Base-by-base conservation (phyloP, 768 basidiomycete genomes). In the Strobilomyces confusus region DNA sequence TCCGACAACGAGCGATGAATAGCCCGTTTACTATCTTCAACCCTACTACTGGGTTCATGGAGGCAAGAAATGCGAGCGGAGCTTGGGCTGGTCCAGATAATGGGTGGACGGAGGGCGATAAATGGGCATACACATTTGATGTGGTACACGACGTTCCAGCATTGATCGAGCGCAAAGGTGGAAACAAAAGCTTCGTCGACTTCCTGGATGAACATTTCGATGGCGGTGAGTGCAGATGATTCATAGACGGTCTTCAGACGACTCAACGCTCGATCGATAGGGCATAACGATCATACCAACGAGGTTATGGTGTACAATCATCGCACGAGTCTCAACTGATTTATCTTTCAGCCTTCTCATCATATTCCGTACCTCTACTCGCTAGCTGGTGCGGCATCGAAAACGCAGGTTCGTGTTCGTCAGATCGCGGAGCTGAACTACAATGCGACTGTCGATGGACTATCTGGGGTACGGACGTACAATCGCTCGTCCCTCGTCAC, bases 311-410 rank as follows among this genome's bases (percentile, higher is more conserved):
- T 40, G 26, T 9, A 30, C 15, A 23, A 19, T 23, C 6, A 43
- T 5, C 17, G 1, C 45, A n/a, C 6, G 14, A 8, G 5, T 17
- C 15, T 29, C 47, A 5, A 29, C 52, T 67, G 36, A 67, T 13
- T 7, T n/a, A 23, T 15, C 26, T 29, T 22, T 37, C 52, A 89
- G 86, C 89, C 91, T 0, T 89, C 87, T 0, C 91, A 92, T 56
- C 89, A 92, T 64, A 90, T 92, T 40, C 89, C 90, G 0, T 92
- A 92, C 64, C 74, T 92, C 34, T 92, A 92, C 60, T 73, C 86
- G 0, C 70, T 90, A 1, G 86, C 86, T 0, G 85, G 82, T 2
- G 83, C 86, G 0, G 81, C 89, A 1, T 82, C 78, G 32, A 86
- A 82, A 62, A 78, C 86, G 0, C 89, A 91, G 67, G 78, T 80